Percentiles rank a stretch among this genome's conserved stretches.
Evolutionary conservation across 2,329 filamentous ascomycete genomes (phyloP).

Genomic region (Aspergillus alliaceus): DNA sequence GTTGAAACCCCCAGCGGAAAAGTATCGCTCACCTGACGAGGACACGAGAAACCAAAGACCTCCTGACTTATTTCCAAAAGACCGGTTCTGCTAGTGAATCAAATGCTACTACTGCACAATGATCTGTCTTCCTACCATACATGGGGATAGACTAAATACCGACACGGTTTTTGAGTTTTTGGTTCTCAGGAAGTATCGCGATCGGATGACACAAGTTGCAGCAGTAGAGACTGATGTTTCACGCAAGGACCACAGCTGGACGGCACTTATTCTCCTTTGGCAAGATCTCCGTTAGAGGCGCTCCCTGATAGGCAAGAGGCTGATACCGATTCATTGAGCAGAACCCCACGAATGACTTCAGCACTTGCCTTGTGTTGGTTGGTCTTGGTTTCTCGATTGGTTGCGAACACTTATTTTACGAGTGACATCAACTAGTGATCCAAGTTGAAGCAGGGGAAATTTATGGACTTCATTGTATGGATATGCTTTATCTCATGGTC

Average conservation of each 20-base stretch:
- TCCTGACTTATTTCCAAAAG: neutral
- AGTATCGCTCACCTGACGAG: neutral
- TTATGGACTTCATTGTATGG: no score
- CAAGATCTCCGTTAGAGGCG: neutral
- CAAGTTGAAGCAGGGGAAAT: no score
- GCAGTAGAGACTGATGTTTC: no score
- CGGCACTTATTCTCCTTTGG: no score
- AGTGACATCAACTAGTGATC: neutral
- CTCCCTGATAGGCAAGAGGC: neutral
- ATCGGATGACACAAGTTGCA: neutral
- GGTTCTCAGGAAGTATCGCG: neutral
- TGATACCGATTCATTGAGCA: neutral
- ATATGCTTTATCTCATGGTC: no score
- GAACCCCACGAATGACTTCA: neutral
- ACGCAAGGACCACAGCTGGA: no score
- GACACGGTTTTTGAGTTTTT: neutral
- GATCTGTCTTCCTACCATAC: neutral
- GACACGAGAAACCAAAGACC: neutral
- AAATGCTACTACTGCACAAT: neutral
- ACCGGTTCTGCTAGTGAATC: neutral
- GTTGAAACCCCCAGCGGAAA: no score
- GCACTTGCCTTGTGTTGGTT: neutral
- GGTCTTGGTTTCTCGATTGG: neutral
- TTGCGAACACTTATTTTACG: neutral
- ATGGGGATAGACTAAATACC: no score